A percentile compares a stretch with the other conserved stretches of the same genome.
Conservation (phyloP, 2,329 filamentous ascomycete species). For the Lachnellula suecica region DNA sequence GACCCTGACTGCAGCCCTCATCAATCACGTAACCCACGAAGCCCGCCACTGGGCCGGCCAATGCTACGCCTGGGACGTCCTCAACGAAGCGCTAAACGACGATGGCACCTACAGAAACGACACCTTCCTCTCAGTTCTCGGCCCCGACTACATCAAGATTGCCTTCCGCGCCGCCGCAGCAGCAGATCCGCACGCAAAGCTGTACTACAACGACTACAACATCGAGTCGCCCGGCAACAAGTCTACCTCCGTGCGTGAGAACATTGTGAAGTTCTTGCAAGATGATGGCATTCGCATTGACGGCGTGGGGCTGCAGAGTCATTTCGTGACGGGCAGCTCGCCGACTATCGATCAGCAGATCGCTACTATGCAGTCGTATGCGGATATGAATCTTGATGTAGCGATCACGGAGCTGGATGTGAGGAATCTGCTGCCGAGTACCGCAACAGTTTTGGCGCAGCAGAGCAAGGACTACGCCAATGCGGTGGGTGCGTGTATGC, state of each 20-base stretch:
- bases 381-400: slow-evolving; percentile 52
- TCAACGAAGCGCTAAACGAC: slow-evolving; percentile 63
- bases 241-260: slow-evolving; percentile 42
- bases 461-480: slow-evolving; percentile 48
- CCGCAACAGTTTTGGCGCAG: slow-evolving; percentile 36
- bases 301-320: slow-evolving; percentile 61
- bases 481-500: slow-evolving; percentile 23
- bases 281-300: slow-evolving; percentile 55
- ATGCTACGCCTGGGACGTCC: slow-evolving; percentile 64
- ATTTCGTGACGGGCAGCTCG: slow-evolving; percentile 51
- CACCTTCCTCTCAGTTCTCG: slow-evolving; percentile 56
- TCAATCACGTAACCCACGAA: slow-evolving; percentile 59
- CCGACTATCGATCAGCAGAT: slow-evolving; percentile 45
- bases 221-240: slow-evolving; percentile 54
- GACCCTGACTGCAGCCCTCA: slow-evolving; percentile 53
- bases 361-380: slow-evolving; percentile 45
- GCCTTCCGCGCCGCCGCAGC: slow-evolving; percentile 56
- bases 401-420: slow-evolving; percentile 64
- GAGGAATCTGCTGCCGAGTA: slow-evolving; percentile 46
- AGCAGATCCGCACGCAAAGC: slow-evolving; percentile 54
- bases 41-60: slow-evolving; percentile 57
- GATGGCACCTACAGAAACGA: slow-evolving; percentile 51
- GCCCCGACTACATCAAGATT: slow-evolving; percentile 54
- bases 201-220: slow-evolving; percentile 63
- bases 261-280: slow-evolving; percentile 44